Conservation (phyloP, 83 land plant species). For the Diphasiastrum complanatum region DNA sequence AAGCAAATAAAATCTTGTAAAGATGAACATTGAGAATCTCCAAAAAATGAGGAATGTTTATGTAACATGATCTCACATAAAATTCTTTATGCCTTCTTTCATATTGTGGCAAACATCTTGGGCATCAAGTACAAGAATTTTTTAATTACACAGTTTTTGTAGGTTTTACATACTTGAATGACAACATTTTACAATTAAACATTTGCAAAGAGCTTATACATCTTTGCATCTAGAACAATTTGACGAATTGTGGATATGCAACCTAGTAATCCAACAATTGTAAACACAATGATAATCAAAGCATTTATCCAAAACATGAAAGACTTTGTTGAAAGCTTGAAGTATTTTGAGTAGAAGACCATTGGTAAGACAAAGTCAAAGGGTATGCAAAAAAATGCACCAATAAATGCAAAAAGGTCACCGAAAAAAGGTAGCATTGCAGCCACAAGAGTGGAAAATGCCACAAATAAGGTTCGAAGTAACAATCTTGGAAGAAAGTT, state of each 20-base stretch:
- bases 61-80: no score
- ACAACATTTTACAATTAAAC: no score
- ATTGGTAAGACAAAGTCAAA: constrained; percentile 74
- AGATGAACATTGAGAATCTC: no score
- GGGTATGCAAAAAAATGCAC: constrained; percentile 87
- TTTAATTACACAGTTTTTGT: no score
- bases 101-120: no score
- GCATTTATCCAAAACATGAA: constrained; percentile 46
- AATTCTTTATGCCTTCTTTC: no score
- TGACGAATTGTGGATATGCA: constrained; percentile 55
- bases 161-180: no score
- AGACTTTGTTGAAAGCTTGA: constrained; percentile 40
- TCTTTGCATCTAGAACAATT: constrained; percentile 50
- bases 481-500: constrained; percentile 64
- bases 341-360: constrained; percentile 54
- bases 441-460: constrained; percentile 47
- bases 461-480: constrained; percentile 40
- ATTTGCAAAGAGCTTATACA: constrained; percentile 56
- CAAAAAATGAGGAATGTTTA: no score
- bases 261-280: constrained; percentile 32
- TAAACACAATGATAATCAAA: constrained; percentile 36
- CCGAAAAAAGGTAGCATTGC: constrained; percentile 95
- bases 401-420: constrained; percentile 67
- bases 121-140: no score
- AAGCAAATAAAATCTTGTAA: no score